These are phyloP conservation scores for Tilletia walkeri DNA, from an alignment of 1,284 basidiomycete species.

Conservation along the genomic window DNA sequence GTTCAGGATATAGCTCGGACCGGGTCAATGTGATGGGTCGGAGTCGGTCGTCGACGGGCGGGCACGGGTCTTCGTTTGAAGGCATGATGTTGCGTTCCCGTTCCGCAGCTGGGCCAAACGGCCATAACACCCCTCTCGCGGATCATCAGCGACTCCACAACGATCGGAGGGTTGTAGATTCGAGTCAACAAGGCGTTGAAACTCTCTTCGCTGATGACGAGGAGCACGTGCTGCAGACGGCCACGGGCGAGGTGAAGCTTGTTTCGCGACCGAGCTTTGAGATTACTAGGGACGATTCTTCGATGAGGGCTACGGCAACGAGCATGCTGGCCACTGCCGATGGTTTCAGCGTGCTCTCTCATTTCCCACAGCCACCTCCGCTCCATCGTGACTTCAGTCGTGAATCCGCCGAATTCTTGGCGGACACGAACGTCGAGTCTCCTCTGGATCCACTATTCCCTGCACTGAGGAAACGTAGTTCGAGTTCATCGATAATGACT, in stretches of 20 bases:
- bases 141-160: background rate
- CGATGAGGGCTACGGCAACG: background rate
- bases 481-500: background rate
- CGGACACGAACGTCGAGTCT: background rate
- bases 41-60: too few species aligned
- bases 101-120: background rate
- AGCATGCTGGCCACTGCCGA: background rate
- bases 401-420: background rate
- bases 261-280: background rate
- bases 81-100: too few species aligned
- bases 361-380: background rate
- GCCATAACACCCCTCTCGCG: background rate
- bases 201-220: background rate
- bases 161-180: background rate
- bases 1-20: too few species aligned
- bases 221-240: constrained; percentile 1
- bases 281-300: background rate
- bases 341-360: background rate
- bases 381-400: background rate
- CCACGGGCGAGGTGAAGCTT: constrained; percentile 1
- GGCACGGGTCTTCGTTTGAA: too few species aligned
- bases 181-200: background rate
- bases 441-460: background rate
- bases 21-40: too few species aligned
- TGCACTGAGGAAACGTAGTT: background rate